Base-by-base conservation (phyloP, 805 yeast species). In the Metschnikowia rubicola region DNA sequence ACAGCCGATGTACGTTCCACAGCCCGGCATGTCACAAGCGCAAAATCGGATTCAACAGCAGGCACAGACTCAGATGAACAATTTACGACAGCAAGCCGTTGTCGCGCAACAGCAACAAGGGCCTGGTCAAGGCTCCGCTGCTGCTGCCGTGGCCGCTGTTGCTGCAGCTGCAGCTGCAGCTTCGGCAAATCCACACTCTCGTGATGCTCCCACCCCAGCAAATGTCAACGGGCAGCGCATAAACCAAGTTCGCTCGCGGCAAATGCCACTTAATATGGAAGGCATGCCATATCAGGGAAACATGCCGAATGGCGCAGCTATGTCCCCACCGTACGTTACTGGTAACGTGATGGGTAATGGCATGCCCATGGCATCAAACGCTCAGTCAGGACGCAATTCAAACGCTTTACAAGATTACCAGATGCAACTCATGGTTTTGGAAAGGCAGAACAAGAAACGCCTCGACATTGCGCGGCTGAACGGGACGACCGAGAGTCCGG, bases 361-460 rank as follows among this genome's bases (percentile, higher is more conserved):
- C n/a, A 32, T 11, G 10, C 13, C 13, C 34, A 35, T 39, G 43
- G 40, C 43, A 17, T 30, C 36, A 37, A 36, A 29, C 28, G 33
- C 42, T 53, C 55, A 41, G 37, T 50, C 54, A 28, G 59, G 53
- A 37, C 59, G 69, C 38, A 70, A 70, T 55, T 71, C 68, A 47
- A 76, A 75, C 57, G 91, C 92, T 1, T 68, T 88, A 35, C 88
- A 84, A 57, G 95, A 88, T 60, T 88, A 88, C 63, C 95, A 88
- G 63, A 82, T 80, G 73, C 92, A 87, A 64, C 68, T 87, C 54
- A 78, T 86, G 77, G 62, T 84, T 44, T 67, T 88, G 59, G 96
- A 88, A 58, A 79, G 79, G 53, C 91, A 86, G 61, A 88, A 86
- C 64, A 83, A 84, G 61, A 81, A 80, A 62, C 74, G 87, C 45